Evolutionary conservation across 345 rosid species (phyloP).

Genomic region (Carallia brachiata): DNA sequence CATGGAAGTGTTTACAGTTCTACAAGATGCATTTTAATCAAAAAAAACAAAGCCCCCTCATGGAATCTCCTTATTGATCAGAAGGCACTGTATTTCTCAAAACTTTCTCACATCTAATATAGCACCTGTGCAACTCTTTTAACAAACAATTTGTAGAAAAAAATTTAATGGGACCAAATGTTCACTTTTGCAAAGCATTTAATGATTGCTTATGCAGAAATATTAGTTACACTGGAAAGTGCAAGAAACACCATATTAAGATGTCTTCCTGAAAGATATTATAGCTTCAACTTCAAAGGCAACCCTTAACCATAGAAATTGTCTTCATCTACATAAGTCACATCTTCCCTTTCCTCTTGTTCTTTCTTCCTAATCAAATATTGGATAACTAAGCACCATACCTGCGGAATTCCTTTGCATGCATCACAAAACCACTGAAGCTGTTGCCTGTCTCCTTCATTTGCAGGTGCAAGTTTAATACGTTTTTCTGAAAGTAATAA

Average conservation of each 20-base stretch:
- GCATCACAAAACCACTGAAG: constrained; percentile 86
- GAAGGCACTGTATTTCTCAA: too few species aligned
- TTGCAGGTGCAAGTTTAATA: constrained; percentile 67
- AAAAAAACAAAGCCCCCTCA: too few species aligned
- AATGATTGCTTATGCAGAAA: background rate
- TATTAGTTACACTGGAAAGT: background rate
- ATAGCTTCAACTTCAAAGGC: background rate
- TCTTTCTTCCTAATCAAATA: background rate
- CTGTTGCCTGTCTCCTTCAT: constrained; percentile 72
- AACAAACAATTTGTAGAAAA: background rate
- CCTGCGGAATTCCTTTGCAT: constrained; percentile 96
- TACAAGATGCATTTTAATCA: background rate
- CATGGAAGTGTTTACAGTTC: background rate
- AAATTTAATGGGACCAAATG: background rate
- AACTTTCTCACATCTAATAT: background rate
- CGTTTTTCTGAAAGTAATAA: constrained; percentile 60
- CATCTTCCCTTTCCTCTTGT: background rate
- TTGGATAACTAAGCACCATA: constrained; percentile 20
- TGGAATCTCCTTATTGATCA: too few species aligned
- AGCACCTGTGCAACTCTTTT: background rate
- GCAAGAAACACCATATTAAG: background rate
- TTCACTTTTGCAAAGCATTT: background rate
- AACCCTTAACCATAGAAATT: background rate
- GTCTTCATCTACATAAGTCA: background rate
- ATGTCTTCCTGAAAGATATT: background rate